Evolutionary conservation across 768 basidiomycete genomes (phyloP).

Genomic region (Agrocybe praecox): DNA sequence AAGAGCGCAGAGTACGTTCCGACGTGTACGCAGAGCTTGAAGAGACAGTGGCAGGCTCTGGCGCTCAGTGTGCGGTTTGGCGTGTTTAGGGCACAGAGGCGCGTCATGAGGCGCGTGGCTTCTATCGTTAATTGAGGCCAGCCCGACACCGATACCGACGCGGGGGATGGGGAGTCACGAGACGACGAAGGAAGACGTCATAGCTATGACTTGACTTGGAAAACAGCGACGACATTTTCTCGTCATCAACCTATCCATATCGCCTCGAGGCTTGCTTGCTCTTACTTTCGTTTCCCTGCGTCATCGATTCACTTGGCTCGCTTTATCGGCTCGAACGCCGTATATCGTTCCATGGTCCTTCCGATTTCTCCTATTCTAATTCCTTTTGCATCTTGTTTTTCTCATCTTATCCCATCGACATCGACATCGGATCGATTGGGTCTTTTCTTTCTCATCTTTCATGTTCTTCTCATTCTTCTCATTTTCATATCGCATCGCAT

Average conservation of each 20-base stretch:
- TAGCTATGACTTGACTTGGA: too few relatives aligned
- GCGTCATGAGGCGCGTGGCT: slow-evolving; percentile 31
- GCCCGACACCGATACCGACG: neutral
- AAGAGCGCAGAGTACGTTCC: slow-evolving; percentile 42
- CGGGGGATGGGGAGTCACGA: too few relatives aligned
- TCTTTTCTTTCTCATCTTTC: neutral
- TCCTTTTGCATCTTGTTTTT: neutral
- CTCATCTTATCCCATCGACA: neutral
- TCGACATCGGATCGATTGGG: neutral
- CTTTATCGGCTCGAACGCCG: too few relatives aligned
- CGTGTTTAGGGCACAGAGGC: slow-evolving; percentile 51
- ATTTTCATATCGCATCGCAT: neutral
- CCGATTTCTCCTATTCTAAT: too few relatives aligned
- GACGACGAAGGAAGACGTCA: too few relatives aligned
- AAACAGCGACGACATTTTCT: too few relatives aligned
- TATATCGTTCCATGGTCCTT: neutral
- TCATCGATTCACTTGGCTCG: too few relatives aligned
- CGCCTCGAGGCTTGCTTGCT: neutral
- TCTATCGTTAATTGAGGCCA: slow-evolving; percentile 14
- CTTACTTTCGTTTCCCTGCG: neutral
- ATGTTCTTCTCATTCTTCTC: neutral
- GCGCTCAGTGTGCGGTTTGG: slow-evolving; percentile 56
- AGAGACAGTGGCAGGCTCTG: slow-evolving; percentile 64
- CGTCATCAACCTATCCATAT: too few relatives aligned
- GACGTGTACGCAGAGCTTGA: slow-evolving; percentile 55